These are phyloP conservation scores for Daldinia decipiens DNA, from an alignment of 495 filamentous ascomycete species.

Conservation along the genomic window DNA sequence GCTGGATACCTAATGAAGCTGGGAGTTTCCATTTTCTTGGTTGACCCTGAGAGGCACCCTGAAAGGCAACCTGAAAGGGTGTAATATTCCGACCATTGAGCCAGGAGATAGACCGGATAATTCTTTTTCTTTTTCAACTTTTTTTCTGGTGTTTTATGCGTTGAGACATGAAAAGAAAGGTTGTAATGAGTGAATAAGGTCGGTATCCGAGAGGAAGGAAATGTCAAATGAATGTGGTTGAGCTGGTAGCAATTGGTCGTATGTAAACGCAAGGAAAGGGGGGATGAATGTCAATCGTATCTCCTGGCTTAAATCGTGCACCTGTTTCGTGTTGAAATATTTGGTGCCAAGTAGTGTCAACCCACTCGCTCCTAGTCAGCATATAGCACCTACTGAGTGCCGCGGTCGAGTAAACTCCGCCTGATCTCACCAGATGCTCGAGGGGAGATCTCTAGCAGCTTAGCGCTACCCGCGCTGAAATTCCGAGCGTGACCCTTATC, in stretches of 20 bases:
- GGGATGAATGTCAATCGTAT: constrained; percentile 32
- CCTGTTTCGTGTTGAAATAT: constrained; percentile 9
- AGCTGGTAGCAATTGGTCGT: constrained; percentile 4
- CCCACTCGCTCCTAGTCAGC: constrained; percentile 22
- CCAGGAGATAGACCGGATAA: constrained; percentile 31
- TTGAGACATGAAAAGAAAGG: constrained; percentile 40
- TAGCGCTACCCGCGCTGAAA: constrained; percentile 78
- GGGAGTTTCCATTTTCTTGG: constrained; percentile 17
- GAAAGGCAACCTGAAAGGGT: not conserved
- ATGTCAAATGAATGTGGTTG: constrained; percentile 43
- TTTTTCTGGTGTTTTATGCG: constrained; percentile 29
- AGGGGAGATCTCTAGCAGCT: constrained; percentile 70
- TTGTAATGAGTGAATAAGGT: constrained; percentile 50
- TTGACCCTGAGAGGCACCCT: constrained; percentile 6
- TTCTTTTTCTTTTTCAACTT: constrained; percentile 32
- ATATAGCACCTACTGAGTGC: constrained; percentile 31
- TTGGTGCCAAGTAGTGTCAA: constrained; percentile 23
- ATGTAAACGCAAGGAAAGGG: constrained; percentile 26
- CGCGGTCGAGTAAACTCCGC: constrained; percentile 38
- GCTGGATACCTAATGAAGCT: not conserved
- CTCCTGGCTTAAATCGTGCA: constrained; percentile 36
- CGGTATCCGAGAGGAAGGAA: constrained; percentile 42
- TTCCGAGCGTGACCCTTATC: constrained; percentile 72
- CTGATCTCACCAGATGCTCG: constrained; percentile 57
- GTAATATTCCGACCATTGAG: constrained; percentile 10